phyloP scores from a whole-genome alignment of 2,329 filamentous ascomycete genomes.

The Fusarium hainanense region DNA sequence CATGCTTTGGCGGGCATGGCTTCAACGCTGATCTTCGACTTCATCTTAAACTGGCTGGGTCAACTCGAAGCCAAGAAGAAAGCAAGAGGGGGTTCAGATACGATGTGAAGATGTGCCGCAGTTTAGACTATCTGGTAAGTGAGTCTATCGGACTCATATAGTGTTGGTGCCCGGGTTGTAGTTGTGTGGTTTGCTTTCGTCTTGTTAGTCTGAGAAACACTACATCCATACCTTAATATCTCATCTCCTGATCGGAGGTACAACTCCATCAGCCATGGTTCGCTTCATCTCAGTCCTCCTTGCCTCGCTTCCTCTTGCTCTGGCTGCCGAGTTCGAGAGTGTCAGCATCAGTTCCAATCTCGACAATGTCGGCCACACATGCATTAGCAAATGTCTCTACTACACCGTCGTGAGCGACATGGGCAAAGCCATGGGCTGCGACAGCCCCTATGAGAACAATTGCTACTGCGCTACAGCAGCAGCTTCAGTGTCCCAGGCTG shows the following conservation, averaged over 20 bases:
- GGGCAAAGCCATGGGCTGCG: conserved; percentile 41
- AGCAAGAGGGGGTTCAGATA: background rate
- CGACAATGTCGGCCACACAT: conserved; percentile 25
- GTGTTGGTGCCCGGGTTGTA: background rate
- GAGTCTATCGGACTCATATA: conserved; percentile 13
- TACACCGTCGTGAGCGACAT: too few species aligned
- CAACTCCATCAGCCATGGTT: conserved; percentile 19
- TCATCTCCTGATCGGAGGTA: background rate
- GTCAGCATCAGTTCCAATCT: conserved; percentile 37
- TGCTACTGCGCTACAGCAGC: conserved; percentile 44
- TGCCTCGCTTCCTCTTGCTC: conserved; percentile 1
- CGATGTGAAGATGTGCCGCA: conserved; percentile 19
- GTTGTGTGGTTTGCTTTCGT: background rate
- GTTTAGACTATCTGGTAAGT: background rate
- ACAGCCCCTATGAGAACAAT: conserved; percentile 40
- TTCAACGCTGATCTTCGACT: conserved; percentile 4
- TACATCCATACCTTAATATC: background rate
- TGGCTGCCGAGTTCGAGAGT: conserved; percentile 23
- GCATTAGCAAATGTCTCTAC: conserved; percentile 40
- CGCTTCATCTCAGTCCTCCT: conserved; percentile 11
- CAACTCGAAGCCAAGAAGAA: background rate
- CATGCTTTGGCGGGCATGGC: conserved; percentile 15
- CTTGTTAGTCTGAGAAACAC: background rate
- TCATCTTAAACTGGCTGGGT: conserved; percentile 13
- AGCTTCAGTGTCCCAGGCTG: conserved; percentile 36